Conservation (phyloP, 78 protist genomes). For the Neovahlkampfia damariscottae region DNA sequence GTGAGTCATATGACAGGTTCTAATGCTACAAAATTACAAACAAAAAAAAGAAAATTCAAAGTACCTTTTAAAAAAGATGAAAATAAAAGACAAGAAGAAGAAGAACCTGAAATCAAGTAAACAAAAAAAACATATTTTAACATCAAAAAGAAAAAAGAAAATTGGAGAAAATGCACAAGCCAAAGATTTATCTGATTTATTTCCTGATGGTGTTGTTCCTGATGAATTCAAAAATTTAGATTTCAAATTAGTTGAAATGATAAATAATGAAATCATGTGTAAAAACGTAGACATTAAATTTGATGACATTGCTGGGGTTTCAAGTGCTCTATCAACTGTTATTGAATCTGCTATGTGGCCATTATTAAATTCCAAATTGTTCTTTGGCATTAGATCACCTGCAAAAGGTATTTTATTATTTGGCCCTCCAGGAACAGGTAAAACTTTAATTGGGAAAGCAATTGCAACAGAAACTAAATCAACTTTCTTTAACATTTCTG, state of each 20-base stretch:
- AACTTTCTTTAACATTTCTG: slow-evolving; percentile 63
- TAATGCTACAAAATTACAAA: too few relatives aligned
- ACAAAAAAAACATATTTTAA: background rate
- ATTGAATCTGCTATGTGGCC: slow-evolving; percentile 53
- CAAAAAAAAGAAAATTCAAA: too few relatives aligned
- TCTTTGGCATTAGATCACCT: slow-evolving; percentile 51
- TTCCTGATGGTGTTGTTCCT: slow-evolving; percentile 16
- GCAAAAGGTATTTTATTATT: slow-evolving; percentile 65
- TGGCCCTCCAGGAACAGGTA: slow-evolving; percentile 84
- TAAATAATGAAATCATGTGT: slow-evolving; percentile 47
- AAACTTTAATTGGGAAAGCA: slow-evolving; percentile 73
- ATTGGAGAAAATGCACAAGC: background rate
- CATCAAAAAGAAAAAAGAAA: background rate
- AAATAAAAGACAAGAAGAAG: too few relatives aligned
- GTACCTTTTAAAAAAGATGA: too few relatives aligned
- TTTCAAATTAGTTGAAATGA: slow-evolving; percentile 38
- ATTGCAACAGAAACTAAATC: slow-evolving; percentile 32
- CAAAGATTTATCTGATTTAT: background rate
- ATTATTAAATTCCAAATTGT: slow-evolving; percentile 51
- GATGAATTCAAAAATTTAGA: slow-evolving; percentile 45
- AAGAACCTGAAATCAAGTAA: background rate
- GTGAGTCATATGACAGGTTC: too few relatives aligned
- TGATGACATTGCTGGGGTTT: slow-evolving; percentile 62
- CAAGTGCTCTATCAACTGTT: slow-evolving; percentile 40
- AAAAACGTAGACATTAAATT: slow-evolving; percentile 9